A percentile compares a stretch with the other conserved stretches of the same genome.
Conservation (phyloP, 768 basidiomycete genomes). For the Lactarius tabidus region DNA sequence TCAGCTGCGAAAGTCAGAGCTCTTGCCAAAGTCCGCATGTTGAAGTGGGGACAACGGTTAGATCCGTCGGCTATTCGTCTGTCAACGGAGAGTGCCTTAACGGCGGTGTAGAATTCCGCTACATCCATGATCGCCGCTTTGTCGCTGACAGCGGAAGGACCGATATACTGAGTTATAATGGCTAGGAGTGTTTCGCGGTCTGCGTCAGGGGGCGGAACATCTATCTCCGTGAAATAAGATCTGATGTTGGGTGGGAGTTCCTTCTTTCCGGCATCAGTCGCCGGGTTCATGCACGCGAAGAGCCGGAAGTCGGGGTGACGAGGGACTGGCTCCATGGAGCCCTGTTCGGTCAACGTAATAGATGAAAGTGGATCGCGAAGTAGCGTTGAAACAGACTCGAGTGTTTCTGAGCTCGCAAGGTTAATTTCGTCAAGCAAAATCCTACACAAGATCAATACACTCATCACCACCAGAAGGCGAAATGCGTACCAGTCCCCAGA, state of each 20-base stretch:
- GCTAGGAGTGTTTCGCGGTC: constrained; percentile 85
- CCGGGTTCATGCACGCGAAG: constrained; percentile 99
- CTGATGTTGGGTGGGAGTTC: constrained; percentile 91
- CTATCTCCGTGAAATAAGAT: constrained; percentile 90
- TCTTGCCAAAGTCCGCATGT: constrained; percentile 92
- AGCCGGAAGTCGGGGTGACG: constrained; percentile 94
- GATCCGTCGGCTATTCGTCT: constrained; percentile 89
- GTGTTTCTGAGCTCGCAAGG: constrained; percentile 86
- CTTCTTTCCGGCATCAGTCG: constrained; percentile 97
- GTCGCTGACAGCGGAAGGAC: constrained; percentile 76
- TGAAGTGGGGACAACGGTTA: constrained; percentile 91
- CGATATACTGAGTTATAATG: constrained; percentile 89
- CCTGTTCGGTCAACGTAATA: constrained; percentile 90
- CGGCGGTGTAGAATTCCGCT: constrained; percentile 82
- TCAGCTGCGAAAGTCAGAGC: constrained; percentile 89
- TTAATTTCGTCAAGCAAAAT: constrained; percentile 96
- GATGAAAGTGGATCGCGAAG: constrained; percentile 83
- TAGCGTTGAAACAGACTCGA: constrained; percentile 88
- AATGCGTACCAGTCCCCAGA: constrained; percentile 77
- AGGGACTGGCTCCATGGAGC: constrained; percentile 81
- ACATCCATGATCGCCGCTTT: constrained; percentile 84
- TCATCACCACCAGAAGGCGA: not conserved
- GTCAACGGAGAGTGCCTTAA: constrained; percentile 69
- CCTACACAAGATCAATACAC: constrained; percentile 42
- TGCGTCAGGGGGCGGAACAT: constrained; percentile 90